These are phyloP conservation scores for Tetracladium setigerum DNA, from an alignment of 495 filamentous ascomycete species.

Conservation along the genomic window DNA sequence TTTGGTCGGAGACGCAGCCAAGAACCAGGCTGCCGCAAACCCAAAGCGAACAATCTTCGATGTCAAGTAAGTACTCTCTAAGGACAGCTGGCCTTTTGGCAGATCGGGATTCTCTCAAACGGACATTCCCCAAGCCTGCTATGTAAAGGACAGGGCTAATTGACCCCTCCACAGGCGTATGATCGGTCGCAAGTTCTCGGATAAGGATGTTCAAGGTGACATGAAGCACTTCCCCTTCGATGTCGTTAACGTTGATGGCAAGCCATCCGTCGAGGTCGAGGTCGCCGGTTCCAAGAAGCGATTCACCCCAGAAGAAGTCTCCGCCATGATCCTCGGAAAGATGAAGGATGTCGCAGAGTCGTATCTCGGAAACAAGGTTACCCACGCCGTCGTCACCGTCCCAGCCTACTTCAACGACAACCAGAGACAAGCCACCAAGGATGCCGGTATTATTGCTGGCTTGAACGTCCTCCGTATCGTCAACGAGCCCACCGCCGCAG, in stretches of 20 bases:
- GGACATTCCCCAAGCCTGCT: conserved; percentile 16
- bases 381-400: conserved; percentile 94
- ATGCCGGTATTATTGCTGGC: conserved; percentile 89
- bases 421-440: conserved; percentile 96
- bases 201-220: conserved; percentile 79
- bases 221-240: conserved; percentile 90
- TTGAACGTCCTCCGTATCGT: conserved; percentile 97
- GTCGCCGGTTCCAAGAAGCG: conserved; percentile 65
- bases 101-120: neutral
- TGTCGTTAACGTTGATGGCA: conserved; percentile 72
- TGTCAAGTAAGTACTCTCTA: conserved; percentile 62
- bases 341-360: conserved; percentile 97
- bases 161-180: conserved; percentile 52
- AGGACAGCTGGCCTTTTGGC: neutral
- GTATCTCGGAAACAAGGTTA: conserved; percentile 91
- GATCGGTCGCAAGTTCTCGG: conserved; percentile 82
- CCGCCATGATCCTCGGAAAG: conserved; percentile 82
- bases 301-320: conserved; percentile 83
- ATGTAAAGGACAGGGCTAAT: conserved; percentile 12
- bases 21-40: conserved; percentile 98
- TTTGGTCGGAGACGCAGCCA: conserved; percentile 95
- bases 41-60: conserved; percentile 85
- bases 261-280: conserved; percentile 72
- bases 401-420: conserved; percentile 99
- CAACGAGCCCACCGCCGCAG: conserved; percentile 87